These are phyloP conservation scores for Camelina hispida DNA, from an alignment of 345 rosid genomes.

Conservation along the genomic window DNA sequence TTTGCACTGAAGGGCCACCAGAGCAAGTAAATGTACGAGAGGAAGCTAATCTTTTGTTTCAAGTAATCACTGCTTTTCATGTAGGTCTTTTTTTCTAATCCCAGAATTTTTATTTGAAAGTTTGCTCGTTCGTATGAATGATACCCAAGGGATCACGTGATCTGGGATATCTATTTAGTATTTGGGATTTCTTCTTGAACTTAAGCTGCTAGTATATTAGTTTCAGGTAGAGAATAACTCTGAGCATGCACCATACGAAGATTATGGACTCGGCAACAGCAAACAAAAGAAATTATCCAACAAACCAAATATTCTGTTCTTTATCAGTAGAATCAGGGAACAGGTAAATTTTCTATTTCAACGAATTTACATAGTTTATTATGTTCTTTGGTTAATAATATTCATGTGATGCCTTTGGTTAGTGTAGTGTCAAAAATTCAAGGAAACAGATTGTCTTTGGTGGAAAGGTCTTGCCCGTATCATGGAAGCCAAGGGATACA, in stretches of 20 bases:
- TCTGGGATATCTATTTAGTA: background rate
- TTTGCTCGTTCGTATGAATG: background rate
- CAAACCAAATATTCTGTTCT: constrained; percentile 64
- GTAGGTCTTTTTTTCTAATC: constrained; percentile 43
- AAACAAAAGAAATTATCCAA: constrained; percentile 40
- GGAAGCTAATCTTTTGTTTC: constrained; percentile 72
- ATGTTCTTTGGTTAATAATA: constrained; percentile 23
- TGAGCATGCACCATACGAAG: constrained; percentile 51
- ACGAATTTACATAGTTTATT: constrained; percentile 12
- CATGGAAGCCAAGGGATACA: constrained; percentile 74
- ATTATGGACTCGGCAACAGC: constrained; percentile 39
- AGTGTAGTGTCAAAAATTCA: constrained; percentile 61
- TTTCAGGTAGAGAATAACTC: constrained; percentile 45
- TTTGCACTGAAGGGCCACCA: constrained; percentile 78
- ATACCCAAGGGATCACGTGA: background rate
- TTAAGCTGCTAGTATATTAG: constrained; percentile 18
- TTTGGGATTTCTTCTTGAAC: background rate
- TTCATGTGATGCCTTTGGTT: constrained; percentile 32
- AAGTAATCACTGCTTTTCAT: constrained; percentile 61
- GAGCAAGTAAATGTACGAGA: constrained; percentile 63
- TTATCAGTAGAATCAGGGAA: constrained; percentile 70
- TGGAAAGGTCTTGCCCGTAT: constrained; percentile 91
- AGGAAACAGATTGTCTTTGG: constrained; percentile 67
- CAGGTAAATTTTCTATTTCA: constrained; percentile 50
- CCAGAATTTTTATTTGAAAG: background rate